A percentile compares a stretch with the other conserved stretches of the same genome.
These are phyloP conservation scores for Globisporangium cederbergense DNA, from an alignment of 352 stramenopile species.

Conservation along the genomic window DNA sequence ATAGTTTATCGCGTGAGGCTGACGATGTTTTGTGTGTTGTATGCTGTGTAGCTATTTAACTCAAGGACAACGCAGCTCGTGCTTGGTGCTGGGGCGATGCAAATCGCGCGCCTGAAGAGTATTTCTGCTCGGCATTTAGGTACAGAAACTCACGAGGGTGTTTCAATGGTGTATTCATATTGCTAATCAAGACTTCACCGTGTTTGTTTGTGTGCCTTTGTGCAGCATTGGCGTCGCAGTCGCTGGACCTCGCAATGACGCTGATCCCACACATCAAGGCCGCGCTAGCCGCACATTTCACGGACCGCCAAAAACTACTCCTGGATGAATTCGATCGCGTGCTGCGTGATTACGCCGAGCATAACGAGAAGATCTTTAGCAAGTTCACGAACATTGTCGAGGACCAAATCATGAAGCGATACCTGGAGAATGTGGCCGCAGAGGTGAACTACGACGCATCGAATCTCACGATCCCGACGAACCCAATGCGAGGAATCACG, in stretches of 20 bases:
- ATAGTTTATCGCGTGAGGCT: neutral
- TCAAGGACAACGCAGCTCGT: conserved; percentile 95
- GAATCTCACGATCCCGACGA: conserved; percentile 59
- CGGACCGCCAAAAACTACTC: conserved; percentile 94
- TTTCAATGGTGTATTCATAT: neutral
- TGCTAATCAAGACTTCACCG: neutral
- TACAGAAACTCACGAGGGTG: conserved; percentile 15
- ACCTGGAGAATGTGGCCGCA: conserved; percentile 70
- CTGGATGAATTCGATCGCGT: conserved; percentile 95
- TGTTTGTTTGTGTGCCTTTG: neutral
- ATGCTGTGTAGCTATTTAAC: conserved; percentile 89
- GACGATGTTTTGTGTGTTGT: conserved; percentile 13
- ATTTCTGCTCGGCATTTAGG: conserved; percentile 96
- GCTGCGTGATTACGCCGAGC: conserved; percentile 92
- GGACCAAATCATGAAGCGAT: conserved; percentile 94
- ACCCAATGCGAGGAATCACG: conserved; percentile 92
- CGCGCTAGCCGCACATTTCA: conserved; percentile 93
- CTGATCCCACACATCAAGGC: conserved; percentile 95
- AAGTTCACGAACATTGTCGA: conserved; percentile 98
- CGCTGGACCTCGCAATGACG: conserved; percentile 91
- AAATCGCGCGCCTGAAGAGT: conserved; percentile 94
- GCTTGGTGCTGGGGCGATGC: conserved; percentile 94
- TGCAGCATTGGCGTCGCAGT: conserved; percentile 93
- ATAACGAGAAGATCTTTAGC: conserved; percentile 96
- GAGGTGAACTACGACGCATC: conserved; percentile 72